These are phyloP conservation scores for Globisporangium okanoganense DNA, from an alignment of 352 stramenopile species.

Conservation along the genomic window DNA sequence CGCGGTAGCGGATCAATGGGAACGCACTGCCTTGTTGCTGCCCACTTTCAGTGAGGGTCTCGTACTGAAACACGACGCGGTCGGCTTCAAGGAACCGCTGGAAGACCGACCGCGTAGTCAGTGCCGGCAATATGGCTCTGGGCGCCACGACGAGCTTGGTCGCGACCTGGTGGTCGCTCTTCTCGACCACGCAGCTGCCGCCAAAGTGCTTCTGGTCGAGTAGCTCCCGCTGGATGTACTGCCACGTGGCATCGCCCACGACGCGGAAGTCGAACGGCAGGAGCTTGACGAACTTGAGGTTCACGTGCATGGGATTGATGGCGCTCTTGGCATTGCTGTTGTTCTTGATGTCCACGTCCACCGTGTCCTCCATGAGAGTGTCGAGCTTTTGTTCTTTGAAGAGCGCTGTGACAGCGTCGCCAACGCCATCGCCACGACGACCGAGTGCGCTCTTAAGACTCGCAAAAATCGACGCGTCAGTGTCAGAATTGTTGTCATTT, in stretches of 20 bases:
- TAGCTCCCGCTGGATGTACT: neutral
- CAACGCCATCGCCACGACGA: neutral
- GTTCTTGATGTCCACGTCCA: neutral
- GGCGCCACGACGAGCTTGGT: neutral
- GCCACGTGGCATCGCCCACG: slow-evolving; percentile 1
- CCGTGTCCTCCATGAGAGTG: neutral
- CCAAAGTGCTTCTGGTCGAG: neutral
- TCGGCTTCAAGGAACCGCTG: neutral
- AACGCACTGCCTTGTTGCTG: neutral
- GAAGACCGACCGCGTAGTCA: neutral
- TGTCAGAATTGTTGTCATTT: neutral
- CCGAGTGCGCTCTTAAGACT: neutral
- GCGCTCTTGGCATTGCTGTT: neutral
- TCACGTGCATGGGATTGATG: neutral
- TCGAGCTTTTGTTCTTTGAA: neutral
- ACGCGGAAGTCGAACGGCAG: slow-evolving; percentile 7
- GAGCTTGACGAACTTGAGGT: slow-evolving; percentile 7
- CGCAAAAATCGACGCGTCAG: neutral
- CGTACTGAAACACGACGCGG: slow-evolving; percentile 4
- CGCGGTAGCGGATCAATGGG: neutral
- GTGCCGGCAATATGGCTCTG: neutral
- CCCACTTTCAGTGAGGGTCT: neutral
- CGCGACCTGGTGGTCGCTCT: neutral
- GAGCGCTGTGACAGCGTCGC: neutral
- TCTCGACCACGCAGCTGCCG: neutral